phyloP scores from a whole-genome alignment of 2,329 filamentous ascomycete species.

The Nemania serpens region DNA sequence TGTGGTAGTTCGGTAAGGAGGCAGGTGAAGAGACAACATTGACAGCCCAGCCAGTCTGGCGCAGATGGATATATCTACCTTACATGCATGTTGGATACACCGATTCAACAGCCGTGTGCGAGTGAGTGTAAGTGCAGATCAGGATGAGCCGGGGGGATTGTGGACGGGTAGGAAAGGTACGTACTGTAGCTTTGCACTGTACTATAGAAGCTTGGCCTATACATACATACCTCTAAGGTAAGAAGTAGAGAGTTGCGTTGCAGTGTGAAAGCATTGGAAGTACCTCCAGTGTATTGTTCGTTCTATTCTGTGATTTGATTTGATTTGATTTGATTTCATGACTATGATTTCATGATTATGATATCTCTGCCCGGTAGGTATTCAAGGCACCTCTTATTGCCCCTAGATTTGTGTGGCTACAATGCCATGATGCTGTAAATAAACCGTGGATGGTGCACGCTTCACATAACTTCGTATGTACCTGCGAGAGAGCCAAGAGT shows the following conservation, averaged over 20 bases:
- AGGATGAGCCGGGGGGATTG: constrained; percentile 13
- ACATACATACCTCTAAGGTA: too few relatives aligned
- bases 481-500: too few relatives aligned
- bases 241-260: too few relatives aligned
- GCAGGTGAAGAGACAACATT: background rate
- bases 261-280: too few relatives aligned
- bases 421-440: background rate
- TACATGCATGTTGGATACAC: constrained; percentile 24
- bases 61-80: constrained; percentile 16
- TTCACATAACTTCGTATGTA: too few relatives aligned
- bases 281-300: too few relatives aligned
- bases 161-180: background rate
- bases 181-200: background rate
- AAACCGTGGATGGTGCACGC: background rate
- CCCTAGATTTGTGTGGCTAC: too few relatives aligned
- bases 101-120: constrained; percentile 19
- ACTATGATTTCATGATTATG: too few relatives aligned
- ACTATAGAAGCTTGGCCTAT: background rate
- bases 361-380: too few relatives aligned
- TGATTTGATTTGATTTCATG: too few relatives aligned
- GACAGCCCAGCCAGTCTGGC: constrained; percentile 11
- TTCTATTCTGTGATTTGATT: too few relatives aligned
- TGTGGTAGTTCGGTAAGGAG: background rate
- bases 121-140: background rate
- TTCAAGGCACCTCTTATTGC: too few relatives aligned